Evolutionary conservation across 106 monocot species (phyloP).

Genomic region (Apostasia ramifera): DNA sequence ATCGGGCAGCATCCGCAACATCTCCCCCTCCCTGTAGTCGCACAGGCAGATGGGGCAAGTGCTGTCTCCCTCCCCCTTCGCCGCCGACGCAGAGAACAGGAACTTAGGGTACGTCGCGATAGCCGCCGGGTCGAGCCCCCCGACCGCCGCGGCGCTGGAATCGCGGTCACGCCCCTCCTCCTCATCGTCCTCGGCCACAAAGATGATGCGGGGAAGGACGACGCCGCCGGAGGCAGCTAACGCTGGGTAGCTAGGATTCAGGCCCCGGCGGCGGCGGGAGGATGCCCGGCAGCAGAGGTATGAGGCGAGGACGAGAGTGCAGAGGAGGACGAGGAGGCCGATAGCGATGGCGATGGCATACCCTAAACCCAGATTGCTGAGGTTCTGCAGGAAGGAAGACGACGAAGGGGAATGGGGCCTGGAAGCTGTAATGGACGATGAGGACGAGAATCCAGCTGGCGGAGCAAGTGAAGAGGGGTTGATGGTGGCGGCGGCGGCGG

Average conservation of each 20-base stretch:
- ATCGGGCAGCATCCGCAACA: slow-evolving; percentile 63
- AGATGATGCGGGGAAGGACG: slow-evolving; percentile 42
- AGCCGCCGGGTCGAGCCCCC: slow-evolving; percentile 41
- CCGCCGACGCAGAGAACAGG: slow-evolving; percentile 18
- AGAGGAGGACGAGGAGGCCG: slow-evolving; percentile 46
- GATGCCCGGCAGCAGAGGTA: slow-evolving; percentile 48
- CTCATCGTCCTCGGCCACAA: slow-evolving; percentile 50
- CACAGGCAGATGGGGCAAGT: slow-evolving; percentile 55
- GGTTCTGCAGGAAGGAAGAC: slow-evolving; percentile 25
- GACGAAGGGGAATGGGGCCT: slow-evolving; percentile 4
- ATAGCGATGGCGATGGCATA: slow-evolving; percentile 62
- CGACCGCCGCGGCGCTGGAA: not conserved
- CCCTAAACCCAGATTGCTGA: slow-evolving; percentile 41
- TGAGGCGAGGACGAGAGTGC: slow-evolving; percentile 44
- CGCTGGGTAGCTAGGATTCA: not conserved
- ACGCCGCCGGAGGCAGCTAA: slow-evolving; percentile 8
- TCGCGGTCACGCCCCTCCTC: slow-evolving; percentile 10
- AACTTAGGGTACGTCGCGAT: slow-evolving; percentile 55
- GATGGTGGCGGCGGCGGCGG: not conserved
- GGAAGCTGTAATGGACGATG: slow-evolving; percentile 1
- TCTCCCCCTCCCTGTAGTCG: slow-evolving; percentile 62
- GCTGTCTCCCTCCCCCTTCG: slow-evolving; percentile 24
- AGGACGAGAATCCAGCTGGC: not conserved
- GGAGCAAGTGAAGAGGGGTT: not conserved
- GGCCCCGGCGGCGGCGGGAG: not conserved